These are phyloP conservation scores for Aspergillus ochraceus DNA, from an alignment of 2,329 filamentous ascomycete species.

Conservation along the genomic window DNA sequence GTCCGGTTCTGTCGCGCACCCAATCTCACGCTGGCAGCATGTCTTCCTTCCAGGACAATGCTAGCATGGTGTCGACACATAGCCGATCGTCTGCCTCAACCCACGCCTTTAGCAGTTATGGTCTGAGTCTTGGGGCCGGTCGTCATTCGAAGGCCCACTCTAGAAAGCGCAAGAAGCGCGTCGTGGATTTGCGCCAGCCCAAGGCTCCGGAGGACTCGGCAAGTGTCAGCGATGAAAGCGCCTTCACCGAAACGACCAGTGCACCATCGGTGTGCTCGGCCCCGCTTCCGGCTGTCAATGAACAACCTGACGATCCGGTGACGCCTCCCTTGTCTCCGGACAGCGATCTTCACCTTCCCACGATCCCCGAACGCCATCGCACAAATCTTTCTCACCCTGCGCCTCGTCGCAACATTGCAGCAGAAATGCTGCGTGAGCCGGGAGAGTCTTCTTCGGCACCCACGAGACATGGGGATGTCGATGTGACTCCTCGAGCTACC, in stretches of 20 bases:
- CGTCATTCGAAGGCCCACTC: constrained; percentile 47
- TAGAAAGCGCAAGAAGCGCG: constrained; percentile 49
- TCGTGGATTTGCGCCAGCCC: constrained; percentile 48
- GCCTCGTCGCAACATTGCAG: constrained; percentile 24
- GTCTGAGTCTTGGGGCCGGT: constrained; percentile 40
- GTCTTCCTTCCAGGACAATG: constrained; percentile 72
- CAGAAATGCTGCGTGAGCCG: constrained; percentile 21
- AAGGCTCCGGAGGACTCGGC: constrained; percentile 42
- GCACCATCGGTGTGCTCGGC: constrained; percentile 54
- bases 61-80: constrained; percentile 65
- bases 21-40: constrained; percentile 65
- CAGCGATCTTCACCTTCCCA: constrained; percentile 31
- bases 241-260: constrained; percentile 40
- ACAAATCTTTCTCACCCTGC: constrained; percentile 28
- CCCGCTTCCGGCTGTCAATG: constrained; percentile 59
- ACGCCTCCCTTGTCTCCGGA: constrained; percentile 54
- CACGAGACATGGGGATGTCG: constrained; percentile 26
- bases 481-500: constrained; percentile 36
- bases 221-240: constrained; percentile 44
- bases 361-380: constrained; percentile 36
- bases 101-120: constrained; percentile 40
- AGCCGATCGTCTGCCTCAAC: constrained; percentile 51
- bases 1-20: constrained; percentile 59
- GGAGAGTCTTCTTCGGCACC: constrained; percentile 28
- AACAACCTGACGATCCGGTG: constrained; percentile 56